Base-by-base conservation (phyloP, 352 stramenopile species). In the Pythium plurisporium region DNA sequence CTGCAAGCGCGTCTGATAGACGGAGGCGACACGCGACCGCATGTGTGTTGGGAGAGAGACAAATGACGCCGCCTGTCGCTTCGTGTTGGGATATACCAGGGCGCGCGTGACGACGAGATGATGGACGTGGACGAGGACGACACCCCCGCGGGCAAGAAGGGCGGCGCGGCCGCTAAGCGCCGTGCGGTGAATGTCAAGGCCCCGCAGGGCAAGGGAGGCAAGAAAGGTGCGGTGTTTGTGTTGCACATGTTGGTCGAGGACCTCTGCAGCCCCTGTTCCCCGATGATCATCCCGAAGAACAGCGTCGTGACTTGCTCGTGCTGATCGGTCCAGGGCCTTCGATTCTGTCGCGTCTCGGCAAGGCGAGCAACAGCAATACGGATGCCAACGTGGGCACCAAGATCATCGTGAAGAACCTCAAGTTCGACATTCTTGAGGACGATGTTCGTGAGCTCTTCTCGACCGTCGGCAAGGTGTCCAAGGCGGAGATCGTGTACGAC, bases 381-480 rank as follows among this genome's bases (percentile, higher is more conserved):
- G 48, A 55, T 23, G 11, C 56, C 25, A 74, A 50, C 43, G 46
- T 57, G 8, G 82, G 76, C 60, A 86, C 76, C 29, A 90, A 89
- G 63, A 88, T 92, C 37, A 55, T 92, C 31, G 82, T 92, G 51
- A 86, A 87, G 62, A 92, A 92, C 67, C 73, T 92, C 12, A 90
- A 90, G 62, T 90, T 83, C 44, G 82, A 92, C 59, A 89, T 92
- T 23, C 56, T 92, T 23, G 82, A 92, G 58, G 82, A 92, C 56
- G 82, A 92, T 51, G 73, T 92, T 20, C 76, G 79, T 31, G 82
- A 90, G 70, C 74, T 92, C 30, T 92, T 92, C 49, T 69, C 67
- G 41, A 92, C 78, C 49, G 79, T 92, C 9, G 82, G 82, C 51
- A 76, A 88, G 46, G 82, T 92, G 41, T 73, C 64, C 26, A 90